Conservation (phyloP, 352 stramenopile species). For the Globisporangium orthogonon region DNA sequence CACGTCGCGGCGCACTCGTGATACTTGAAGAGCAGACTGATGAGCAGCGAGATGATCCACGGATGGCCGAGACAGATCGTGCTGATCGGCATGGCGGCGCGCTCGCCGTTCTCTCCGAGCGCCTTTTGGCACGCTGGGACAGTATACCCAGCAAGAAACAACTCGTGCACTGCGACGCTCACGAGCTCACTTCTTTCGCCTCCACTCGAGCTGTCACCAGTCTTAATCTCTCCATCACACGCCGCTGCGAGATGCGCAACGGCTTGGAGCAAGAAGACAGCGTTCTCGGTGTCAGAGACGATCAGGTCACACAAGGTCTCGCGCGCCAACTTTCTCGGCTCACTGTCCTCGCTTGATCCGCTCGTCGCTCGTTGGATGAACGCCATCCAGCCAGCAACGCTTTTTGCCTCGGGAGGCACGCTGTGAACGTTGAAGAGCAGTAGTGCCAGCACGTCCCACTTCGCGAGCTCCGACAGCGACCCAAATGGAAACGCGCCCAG, state of each 20-base stretch:
- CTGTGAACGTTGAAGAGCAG: conserved; percentile 67
- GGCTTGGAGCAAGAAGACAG: conserved; percentile 64
- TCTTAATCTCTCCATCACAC: background rate
- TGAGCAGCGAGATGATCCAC: conserved; percentile 52
- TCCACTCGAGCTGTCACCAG: background rate
- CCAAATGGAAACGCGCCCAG: conserved; percentile 64
- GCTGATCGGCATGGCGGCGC: conserved; percentile 42
- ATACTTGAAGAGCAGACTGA: conserved; percentile 67
- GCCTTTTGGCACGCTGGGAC: conserved; percentile 35
- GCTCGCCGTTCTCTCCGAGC: conserved; percentile 42
- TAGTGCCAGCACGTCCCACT: conserved; percentile 78
- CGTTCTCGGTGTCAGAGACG: conserved; percentile 51
- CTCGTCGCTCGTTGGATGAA: conserved; percentile 44
- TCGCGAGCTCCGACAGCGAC: conserved; percentile 61
- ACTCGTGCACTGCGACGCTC: conserved; percentile 49
- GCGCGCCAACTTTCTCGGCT: conserved; percentile 29
- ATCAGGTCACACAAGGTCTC: conserved; percentile 55
- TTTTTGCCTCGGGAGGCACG: conserved; percentile 59
- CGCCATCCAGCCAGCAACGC: conserved; percentile 42
- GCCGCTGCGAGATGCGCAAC: conserved; percentile 34
- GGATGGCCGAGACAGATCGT: conserved; percentile 59
- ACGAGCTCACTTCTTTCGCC: conserved; percentile 35
- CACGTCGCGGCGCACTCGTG: conserved; percentile 73
- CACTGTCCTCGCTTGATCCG: conserved; percentile 13
- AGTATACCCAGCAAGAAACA: conserved; percentile 60